Conservation (phyloP, 257 asterid genomes). For the Thymus quinquecostatus region DNA sequence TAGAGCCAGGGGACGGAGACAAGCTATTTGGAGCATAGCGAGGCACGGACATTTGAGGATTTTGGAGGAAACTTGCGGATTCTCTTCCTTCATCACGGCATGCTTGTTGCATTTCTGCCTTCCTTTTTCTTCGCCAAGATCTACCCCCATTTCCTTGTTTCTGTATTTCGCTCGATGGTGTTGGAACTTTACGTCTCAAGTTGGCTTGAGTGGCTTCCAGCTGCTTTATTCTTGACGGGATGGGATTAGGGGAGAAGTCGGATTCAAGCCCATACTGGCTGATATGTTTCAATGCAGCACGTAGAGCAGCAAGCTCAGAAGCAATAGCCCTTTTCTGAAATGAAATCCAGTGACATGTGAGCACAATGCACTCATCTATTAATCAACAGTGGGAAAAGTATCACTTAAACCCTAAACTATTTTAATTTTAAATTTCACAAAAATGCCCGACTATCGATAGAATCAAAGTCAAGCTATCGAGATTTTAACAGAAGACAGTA, state of each 20-base stretch:
- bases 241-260: conserved; percentile 19
- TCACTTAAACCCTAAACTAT: too few species aligned
- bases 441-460: too few species aligned
- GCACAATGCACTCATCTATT: neutral
- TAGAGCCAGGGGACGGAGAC: neutral
- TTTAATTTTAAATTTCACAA: too few species aligned
- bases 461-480: too few species aligned
- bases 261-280: conserved; percentile 36
- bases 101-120: neutral
- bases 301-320: conserved; percentile 37
- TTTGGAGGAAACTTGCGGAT: neutral
- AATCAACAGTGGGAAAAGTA: neutral
- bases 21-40: neutral
- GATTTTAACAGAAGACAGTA: too few species aligned
- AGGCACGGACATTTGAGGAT: neutral
- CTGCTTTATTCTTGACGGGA: conserved; percentile 32
- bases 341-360: conserved; percentile 13
- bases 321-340: conserved; percentile 36
- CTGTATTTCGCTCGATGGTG: neutral
- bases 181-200: conserved; percentile 6
- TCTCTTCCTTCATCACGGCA: neutral
- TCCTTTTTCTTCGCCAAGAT: neutral
- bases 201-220: conserved; percentile 28
- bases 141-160: conserved; percentile 2
- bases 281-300: conserved; percentile 33